phyloP scores from a whole-genome alignment of 768 basidiomycete genomes.

The Amanita phalloides region DNA sequence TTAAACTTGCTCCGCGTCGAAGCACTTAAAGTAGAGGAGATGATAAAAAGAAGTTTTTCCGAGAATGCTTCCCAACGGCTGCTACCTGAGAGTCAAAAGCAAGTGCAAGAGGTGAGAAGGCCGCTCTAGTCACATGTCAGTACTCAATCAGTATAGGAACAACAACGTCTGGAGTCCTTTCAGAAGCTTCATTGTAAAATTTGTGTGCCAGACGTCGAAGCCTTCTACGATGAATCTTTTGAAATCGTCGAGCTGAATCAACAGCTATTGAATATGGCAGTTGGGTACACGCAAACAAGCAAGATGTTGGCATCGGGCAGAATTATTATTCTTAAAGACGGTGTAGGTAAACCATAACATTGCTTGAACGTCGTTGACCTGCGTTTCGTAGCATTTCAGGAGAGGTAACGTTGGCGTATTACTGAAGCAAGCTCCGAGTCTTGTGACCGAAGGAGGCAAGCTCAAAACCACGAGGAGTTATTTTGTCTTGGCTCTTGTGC shows the following conservation, averaged over 20 bases:
- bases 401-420: slow-evolving; percentile 61
- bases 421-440: slow-evolving; percentile 51
- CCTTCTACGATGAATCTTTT: slow-evolving; percentile 62
- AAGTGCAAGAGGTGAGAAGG: slow-evolving; percentile 59
- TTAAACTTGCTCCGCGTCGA: slow-evolving; percentile 93
- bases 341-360: slow-evolving; percentile 34
- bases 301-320: slow-evolving; percentile 67
- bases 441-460: slow-evolving; percentile 28
- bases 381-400: slow-evolving; percentile 58
- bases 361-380: not conserved
- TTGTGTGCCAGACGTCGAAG: slow-evolving; percentile 64
- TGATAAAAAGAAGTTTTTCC: slow-evolving; percentile 99
- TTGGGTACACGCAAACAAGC: slow-evolving; percentile 47
- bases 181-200: slow-evolving; percentile 56
- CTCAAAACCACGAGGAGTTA: slow-evolving; percentile 45
- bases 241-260: slow-evolving; percentile 56
- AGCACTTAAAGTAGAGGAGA: slow-evolving; percentile 92
- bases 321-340: slow-evolving; percentile 74
- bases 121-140: not conserved
- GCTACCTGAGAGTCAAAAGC: slow-evolving; percentile 87
- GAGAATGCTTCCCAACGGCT: slow-evolving; percentile 93
- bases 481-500: slow-evolving; percentile 64
- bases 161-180: slow-evolving; percentile 52
- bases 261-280: slow-evolving; percentile 48
- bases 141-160: slow-evolving; percentile 38